phyloP scores from a whole-genome alignment of 108 stramenopile genomes.

The Cyclotella atomus region DNA sequence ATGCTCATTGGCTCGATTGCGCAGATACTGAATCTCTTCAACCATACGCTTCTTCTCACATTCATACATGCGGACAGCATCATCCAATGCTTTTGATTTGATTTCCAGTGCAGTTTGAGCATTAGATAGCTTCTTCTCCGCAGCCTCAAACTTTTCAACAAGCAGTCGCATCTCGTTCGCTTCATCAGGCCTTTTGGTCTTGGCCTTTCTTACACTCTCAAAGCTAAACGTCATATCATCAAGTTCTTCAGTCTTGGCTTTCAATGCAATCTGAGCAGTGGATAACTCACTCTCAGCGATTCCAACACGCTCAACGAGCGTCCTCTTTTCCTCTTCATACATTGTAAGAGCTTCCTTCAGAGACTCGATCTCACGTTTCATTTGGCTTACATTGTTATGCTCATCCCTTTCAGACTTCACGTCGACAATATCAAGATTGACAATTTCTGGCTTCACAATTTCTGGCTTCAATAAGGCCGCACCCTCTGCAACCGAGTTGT shows the following conservation, averaged over 20 bases:
- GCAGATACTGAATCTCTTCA: constrained; percentile 4
- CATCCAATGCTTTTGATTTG: constrained; percentile 1
- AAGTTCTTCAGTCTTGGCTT: constrained; percentile 31
- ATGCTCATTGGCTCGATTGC: neutral
- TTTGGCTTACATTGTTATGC: neutral
- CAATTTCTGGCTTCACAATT: neutral
- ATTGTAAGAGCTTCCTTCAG: neutral
- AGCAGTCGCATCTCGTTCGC: constrained; percentile 1
- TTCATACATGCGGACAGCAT: neutral
- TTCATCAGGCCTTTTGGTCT: neutral
- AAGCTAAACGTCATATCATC: constrained; percentile 16
- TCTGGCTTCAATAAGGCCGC: neutral
- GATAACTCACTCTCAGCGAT: constrained; percentile 15
- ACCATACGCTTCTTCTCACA: neutral
- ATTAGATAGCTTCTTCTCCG: neutral
- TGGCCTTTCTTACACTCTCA: constrained; percentile 1
- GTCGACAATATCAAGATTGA: neutral
- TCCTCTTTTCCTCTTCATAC: constrained; percentile 25
- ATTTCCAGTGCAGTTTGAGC: neutral
- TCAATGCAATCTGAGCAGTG: neutral
- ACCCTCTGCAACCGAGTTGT: constrained; percentile 4
- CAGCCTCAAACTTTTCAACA: neutral
- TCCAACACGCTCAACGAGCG: constrained; percentile 15
- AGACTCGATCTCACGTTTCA: neutral
- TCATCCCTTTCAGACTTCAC: constrained; percentile 7